Evolutionary conservation across 768 basidiomycete genomes (phyloP), one percentile per base, ranked within the genome.

Genomic region (Chalciporus sphaerocephalus): DNA sequence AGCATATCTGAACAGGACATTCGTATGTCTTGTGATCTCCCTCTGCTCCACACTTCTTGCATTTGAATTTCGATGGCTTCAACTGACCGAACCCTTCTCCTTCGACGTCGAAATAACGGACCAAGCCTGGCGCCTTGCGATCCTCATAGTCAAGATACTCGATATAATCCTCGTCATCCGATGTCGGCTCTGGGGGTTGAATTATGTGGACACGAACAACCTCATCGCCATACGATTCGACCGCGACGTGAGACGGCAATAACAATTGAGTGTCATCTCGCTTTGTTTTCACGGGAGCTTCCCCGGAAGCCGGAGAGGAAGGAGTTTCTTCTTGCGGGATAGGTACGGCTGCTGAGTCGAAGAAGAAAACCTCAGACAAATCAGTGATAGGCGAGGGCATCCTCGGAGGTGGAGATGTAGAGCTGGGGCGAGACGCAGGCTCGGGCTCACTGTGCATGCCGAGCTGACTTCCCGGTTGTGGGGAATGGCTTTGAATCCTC

Each of bases 111-210:
- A 84, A 92, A 56, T 90, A 90, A 22, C 89, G 79, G 7, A 74
- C 63, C 40, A 76, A 53, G 5, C 69, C 72, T 16, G 66, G 68
- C 40, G 72, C 76, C 83, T 74, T 77, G 25, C 73, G 67, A 54
- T 81, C 79, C 30, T 85, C 85, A 52, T 81, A 85, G 53, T 89
- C 86, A 18, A 91, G 70, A 57, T 87, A 89, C 42, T 90, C 80
- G 46, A 92, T 89, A 55, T 79, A 87, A 56, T 78, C 78, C 18
- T 81, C 79, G 8, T 76, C 77, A 17, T 81, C 79, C 12, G 71
- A 69, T 28, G 76, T 60, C 32, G 68, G 22, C 44, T 67, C 56
- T 3, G 69, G 58, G 15, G 75, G 68, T 12, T 70, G 61, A 15
- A 80, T 60, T 16, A 83, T 73, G 47, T 77, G 70, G 22, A 73